Evolutionary conservation across 1,284 basidiomycete genomes (phyloP).

Genomic region (Lentinula novae-zelandiae): DNA sequence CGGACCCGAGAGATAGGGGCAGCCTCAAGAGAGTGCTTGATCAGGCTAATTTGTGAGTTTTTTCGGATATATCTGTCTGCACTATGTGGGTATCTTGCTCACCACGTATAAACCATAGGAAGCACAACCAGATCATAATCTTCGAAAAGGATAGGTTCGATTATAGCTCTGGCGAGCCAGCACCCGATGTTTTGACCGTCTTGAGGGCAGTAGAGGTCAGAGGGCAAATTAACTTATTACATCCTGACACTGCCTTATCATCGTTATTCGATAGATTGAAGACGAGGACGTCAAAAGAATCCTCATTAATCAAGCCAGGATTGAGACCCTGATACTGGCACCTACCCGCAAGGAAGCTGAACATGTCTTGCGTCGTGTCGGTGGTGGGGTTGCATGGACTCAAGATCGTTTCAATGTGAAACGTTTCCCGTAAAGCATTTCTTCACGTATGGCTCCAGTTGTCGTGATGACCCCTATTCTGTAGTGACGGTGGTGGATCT

Average conservation of each 20-base stretch:
- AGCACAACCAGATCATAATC: constrained; percentile 54
- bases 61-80: neutral
- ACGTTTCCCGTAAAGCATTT: constrained; percentile 53
- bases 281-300: constrained; percentile 78
- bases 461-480: constrained; percentile 9
- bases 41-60: constrained; percentile 52
- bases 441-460: neutral
- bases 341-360: constrained; percentile 59
- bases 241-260: neutral
- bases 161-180: constrained; percentile 66
- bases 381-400: constrained; percentile 57
- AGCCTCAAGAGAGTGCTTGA: constrained; percentile 63
- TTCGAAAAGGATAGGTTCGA: constrained; percentile 75
- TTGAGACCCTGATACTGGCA: constrained; percentile 76
- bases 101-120: constrained; percentile 22
- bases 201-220: constrained; percentile 81
- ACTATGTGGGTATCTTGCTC: neutral
- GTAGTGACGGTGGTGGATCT: constrained; percentile 62
- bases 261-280: constrained; percentile 50
- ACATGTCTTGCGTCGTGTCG: constrained; percentile 37
- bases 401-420: constrained; percentile 57
- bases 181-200: constrained; percentile 62
- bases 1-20: constrained; percentile 64
- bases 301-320: constrained; percentile 69
- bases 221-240: constrained; percentile 10